These are phyloP conservation scores for Lentinula lateritia DNA, from an alignment of 768 basidiomycete genomes.

Conservation along the genomic window DNA sequence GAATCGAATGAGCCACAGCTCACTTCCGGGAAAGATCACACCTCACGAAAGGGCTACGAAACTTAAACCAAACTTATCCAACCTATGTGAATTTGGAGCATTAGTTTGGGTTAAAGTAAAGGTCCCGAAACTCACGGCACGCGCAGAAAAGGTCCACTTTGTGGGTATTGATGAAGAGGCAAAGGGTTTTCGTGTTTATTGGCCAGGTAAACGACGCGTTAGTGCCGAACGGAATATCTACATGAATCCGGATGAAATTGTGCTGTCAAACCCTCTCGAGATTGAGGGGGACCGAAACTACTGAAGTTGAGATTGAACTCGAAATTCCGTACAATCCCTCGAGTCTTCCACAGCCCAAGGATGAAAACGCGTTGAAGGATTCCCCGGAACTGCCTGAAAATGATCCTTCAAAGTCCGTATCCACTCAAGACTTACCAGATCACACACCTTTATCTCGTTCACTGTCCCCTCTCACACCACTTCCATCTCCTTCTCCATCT, in stretches of 20 bases:
- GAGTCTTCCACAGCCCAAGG: not conserved
- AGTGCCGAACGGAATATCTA: conserved; percentile 20
- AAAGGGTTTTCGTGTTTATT: conserved; percentile 24
- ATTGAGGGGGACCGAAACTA: conserved; percentile 3
- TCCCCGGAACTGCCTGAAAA: too few species aligned
- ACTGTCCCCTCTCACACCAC: not conserved
- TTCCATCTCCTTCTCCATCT: not conserved
- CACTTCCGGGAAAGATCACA: not conserved
- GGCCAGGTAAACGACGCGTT: conserved; percentile 17
- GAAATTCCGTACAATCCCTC: not conserved
- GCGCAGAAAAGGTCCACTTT: conserved; percentile 12
- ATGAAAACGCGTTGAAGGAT: not conserved
- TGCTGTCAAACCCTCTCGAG: not conserved
- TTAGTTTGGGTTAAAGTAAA: conserved; percentile 21
- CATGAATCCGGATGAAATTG: not conserved
- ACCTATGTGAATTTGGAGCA: conserved; percentile 20
- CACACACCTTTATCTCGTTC: too few species aligned
- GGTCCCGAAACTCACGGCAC: conserved; percentile 11
- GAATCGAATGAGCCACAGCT: not conserved
- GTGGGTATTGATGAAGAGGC: conserved; percentile 20
- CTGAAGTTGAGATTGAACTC: not conserved
- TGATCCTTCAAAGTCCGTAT: too few species aligned
- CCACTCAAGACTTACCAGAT: too few species aligned
- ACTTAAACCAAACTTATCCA: conserved; percentile 13
- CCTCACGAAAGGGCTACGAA: conserved; percentile 8